Evolutionary conservation across 2,329 filamentous ascomycete genomes (phyloP).

Genomic region (Chrysoporthe austroafricana): DNA sequence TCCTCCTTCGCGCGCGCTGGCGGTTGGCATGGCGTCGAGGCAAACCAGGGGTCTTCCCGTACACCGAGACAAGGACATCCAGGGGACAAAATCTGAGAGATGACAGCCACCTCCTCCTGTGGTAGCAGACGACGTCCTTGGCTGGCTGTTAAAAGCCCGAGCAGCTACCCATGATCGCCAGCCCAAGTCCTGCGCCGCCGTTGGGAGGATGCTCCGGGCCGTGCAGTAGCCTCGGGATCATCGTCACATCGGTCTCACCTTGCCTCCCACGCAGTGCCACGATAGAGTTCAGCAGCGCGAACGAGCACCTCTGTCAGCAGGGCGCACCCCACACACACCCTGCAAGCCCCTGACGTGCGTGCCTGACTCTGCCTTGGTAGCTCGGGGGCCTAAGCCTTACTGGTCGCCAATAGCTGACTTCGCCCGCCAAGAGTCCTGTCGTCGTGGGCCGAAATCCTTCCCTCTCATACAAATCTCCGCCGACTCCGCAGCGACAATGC

Average conservation of each 20-base stretch:
- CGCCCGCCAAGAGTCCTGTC: not conserved
- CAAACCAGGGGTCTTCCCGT: not conserved
- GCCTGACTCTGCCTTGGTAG: too few relatives aligned
- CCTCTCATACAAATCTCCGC: not conserved
- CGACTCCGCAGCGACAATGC: not conserved
- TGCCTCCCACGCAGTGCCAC: not conserved
- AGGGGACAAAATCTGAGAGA: not conserved
- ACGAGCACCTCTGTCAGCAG: too few relatives aligned
- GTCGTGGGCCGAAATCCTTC: not conserved
- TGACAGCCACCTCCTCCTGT: not conserved
- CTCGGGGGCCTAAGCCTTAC: too few relatives aligned
- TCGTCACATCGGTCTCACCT: constrained; percentile 3
- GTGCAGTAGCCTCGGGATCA: constrained; percentile 10
- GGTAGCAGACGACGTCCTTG: not conserved
- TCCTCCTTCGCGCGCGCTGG: not conserved
- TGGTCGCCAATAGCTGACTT: not conserved
- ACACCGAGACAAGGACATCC: not conserved
- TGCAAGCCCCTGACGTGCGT: too few relatives aligned
- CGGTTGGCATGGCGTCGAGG: not conserved
- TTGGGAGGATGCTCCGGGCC: constrained; percentile 2
- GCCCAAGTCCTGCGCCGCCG: not conserved
- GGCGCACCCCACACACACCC: too few relatives aligned
- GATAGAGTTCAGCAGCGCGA: not conserved
- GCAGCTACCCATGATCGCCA: not conserved
- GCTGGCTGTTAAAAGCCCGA: not conserved